Percentiles rank a stretch among this genome's conserved stretches.
Conservation (phyloP, 2,329 filamentous ascomycete species). For the Fusarium torreyae region DNA sequence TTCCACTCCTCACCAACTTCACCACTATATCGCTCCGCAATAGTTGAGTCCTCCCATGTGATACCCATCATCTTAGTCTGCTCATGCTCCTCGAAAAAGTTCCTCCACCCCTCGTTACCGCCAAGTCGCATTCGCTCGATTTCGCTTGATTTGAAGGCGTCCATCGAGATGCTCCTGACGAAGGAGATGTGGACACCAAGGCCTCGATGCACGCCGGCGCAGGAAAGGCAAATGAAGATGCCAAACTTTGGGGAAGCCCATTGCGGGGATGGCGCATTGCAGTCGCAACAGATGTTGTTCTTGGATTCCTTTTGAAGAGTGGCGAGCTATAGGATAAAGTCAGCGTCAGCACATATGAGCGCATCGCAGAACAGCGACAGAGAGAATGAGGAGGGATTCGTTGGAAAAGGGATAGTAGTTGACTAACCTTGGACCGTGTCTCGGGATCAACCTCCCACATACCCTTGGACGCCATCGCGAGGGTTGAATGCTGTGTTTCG, state of each 20-base stretch:
- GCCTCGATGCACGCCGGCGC: conserved; percentile 93
- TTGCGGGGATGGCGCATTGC: conserved; percentile 94
- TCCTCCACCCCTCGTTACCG: conserved; percentile 89
- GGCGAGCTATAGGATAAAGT: conserved; percentile 74
- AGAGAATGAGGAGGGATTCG: conserved; percentile 11
- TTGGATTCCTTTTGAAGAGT: conserved; percentile 91
- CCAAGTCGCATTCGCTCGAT: conserved; percentile 94
- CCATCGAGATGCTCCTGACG: conserved; percentile 97
- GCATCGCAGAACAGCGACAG: conserved; percentile 8
- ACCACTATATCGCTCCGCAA: conserved; percentile 90
- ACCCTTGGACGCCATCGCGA: conserved; percentile 75
- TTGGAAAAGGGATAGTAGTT: conserved; percentile 23
- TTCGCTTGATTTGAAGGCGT: conserved; percentile 94
- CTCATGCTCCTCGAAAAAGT: conserved; percentile 85
- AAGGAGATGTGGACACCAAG: conserved; percentile 99
- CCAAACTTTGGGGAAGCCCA: conserved; percentile 98
- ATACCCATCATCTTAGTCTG: conserved; percentile 77
- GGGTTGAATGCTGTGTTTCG: conserved; percentile 11
- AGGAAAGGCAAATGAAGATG: conserved; percentile 98
- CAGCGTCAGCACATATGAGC: conserved; percentile 32
- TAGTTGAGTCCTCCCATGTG: conserved; percentile 88
- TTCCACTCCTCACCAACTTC: conserved; percentile 97
- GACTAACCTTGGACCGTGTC: conserved; percentile 88
- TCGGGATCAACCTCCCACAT: conserved; percentile 99
- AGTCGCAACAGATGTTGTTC: conserved; percentile 95